Evolutionary conservation across 768 basidiomycete species (phyloP).

Genomic region (Austroboletus festivus): DNA sequence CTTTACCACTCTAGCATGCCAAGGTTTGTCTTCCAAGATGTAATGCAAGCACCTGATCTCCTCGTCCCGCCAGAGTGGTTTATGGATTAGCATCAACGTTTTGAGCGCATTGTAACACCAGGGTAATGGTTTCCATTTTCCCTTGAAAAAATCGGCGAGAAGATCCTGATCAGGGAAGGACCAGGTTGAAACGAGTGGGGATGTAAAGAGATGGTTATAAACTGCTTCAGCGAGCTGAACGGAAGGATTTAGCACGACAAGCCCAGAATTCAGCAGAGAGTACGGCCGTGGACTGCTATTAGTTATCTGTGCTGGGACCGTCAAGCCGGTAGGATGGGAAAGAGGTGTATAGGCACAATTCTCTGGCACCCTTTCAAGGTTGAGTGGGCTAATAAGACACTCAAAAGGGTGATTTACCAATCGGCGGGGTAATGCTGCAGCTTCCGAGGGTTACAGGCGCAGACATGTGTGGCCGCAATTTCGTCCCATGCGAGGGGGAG

Average conservation of each 20-base stretch:
- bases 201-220: conserved; percentile 40
- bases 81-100: conserved; percentile 73
- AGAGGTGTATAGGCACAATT: conserved; percentile 81
- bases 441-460: conserved; percentile 90
- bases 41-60: conserved; percentile 87
- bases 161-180: conserved; percentile 94
- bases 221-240: conserved; percentile 49
- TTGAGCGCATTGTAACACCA: conserved; percentile 94
- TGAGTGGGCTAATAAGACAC: not conserved
- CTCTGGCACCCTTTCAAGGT: conserved; percentile 68
- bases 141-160: conserved; percentile 73
- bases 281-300: conserved; percentile 65
- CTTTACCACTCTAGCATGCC: conserved; percentile 52
- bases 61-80: conserved; percentile 76
- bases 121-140: conserved; percentile 72
- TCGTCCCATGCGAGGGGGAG: conserved; percentile 56
- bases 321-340: conserved; percentile 43
- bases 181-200: conserved; percentile 51
- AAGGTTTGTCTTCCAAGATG: conserved; percentile 84
- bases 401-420: conserved; percentile 52
- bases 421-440: conserved; percentile 83
- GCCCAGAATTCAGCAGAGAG: conserved; percentile 84
- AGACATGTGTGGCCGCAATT: conserved; percentile 88
- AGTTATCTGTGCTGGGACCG: conserved; percentile 42
- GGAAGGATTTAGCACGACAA: conserved; percentile 83